phyloP scores from a whole-genome alignment of 805 yeast genomes.

The Yarrowia bubula region DNA sequence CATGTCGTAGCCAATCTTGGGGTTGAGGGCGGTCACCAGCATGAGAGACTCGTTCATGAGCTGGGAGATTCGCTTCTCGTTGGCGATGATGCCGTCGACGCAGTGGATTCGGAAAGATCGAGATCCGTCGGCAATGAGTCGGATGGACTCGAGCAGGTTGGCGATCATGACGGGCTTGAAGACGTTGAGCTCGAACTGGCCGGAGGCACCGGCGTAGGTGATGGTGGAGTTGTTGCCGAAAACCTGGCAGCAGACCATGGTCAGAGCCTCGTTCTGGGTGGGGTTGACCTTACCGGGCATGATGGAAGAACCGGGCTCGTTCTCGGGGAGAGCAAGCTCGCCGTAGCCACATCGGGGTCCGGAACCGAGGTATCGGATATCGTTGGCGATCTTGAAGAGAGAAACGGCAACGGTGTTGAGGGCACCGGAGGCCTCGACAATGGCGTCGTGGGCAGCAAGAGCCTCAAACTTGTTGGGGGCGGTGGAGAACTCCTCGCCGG shows the following conservation, averaged over 20 bases:
- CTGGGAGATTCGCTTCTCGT: constrained; percentile 80
- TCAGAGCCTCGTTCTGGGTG: constrained; percentile 97
- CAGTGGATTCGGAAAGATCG: constrained; percentile 91
- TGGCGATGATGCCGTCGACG: constrained; percentile 91
- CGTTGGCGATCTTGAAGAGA: constrained; percentile 94
- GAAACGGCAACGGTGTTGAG: constrained; percentile 92
- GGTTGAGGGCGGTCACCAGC: constrained; percentile 98
- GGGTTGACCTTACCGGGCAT: constrained; percentile 99
- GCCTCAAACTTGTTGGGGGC: constrained; percentile 99
- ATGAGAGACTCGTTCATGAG: constrained; percentile 90
- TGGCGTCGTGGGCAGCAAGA: constrained; percentile 97
- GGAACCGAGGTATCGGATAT: constrained; percentile 95
- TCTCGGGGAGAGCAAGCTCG: constrained; percentile 91
- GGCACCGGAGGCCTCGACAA: constrained; percentile 97
- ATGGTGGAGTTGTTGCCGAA: constrained; percentile 95
- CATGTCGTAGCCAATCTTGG: constrained; percentile 96
- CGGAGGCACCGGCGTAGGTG: constrained; percentile 97
- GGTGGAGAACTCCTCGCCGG: constrained; percentile 85
- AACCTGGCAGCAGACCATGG: constrained; percentile 97
- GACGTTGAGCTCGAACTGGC: constrained; percentile 97
- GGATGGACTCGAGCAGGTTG: constrained; percentile 81
- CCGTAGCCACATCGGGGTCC: constrained; percentile 99
- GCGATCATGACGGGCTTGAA: constrained; percentile 95
- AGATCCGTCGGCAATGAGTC: constrained; percentile 85
- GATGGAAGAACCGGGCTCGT: constrained; percentile 98